These are phyloP conservation scores for Metarhizium guizhouense DNA, from an alignment of 2,329 filamentous ascomycete genomes.

Conservation along the genomic window DNA sequence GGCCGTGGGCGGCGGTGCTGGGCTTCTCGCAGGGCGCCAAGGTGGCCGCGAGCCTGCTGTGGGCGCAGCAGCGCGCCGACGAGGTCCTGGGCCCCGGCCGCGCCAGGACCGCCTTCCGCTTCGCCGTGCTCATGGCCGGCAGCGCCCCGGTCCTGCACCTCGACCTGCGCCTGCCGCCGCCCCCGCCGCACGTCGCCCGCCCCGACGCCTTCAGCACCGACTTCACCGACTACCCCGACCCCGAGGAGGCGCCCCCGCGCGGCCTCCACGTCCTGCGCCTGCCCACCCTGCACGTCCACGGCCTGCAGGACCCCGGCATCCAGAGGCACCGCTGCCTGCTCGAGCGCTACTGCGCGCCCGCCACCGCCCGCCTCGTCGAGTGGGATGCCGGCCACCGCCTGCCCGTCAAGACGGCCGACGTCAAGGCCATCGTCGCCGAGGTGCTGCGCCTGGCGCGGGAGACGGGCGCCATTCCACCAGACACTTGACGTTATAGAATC, in stretches of 20 bases:
- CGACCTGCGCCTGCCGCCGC: constrained; percentile 39
- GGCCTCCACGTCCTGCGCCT: constrained; percentile 21
- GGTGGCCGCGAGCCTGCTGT: constrained; percentile 49
- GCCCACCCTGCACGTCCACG: constrained; percentile 29
- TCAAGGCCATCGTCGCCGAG: constrained; percentile 30
- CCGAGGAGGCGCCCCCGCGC: constrained; percentile 37
- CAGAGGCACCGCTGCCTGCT: constrained; percentile 40
- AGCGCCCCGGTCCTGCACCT: constrained; percentile 22
- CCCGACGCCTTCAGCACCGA: constrained; percentile 14
- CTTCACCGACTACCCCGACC: constrained; percentile 32
- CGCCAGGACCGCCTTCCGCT: constrained; percentile 17
- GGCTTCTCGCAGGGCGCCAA: constrained; percentile 63
- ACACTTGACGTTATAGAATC: too few relatives aligned
- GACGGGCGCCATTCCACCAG: constrained; percentile 3
- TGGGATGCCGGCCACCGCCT: constrained; percentile 68
- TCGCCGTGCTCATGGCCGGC: constrained; percentile 27
- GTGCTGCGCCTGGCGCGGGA: constrained; percentile 18
- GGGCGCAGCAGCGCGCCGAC: constrained; percentile 42
- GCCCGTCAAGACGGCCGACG: constrained; percentile 58
- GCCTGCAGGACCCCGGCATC: constrained; percentile 54
- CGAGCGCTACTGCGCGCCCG: constrained; percentile 49
- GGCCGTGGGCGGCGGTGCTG: constrained; percentile 50
- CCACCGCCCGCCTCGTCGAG: constrained; percentile 49
- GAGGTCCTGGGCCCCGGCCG: neutral
- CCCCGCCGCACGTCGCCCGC: constrained; percentile 28